Percentiles rank a stretch among this genome's conserved stretches.
Evolutionary conservation across 2,329 filamentous ascomycete genomes (phyloP).

Genomic region (Shiraia sp.): DNA sequence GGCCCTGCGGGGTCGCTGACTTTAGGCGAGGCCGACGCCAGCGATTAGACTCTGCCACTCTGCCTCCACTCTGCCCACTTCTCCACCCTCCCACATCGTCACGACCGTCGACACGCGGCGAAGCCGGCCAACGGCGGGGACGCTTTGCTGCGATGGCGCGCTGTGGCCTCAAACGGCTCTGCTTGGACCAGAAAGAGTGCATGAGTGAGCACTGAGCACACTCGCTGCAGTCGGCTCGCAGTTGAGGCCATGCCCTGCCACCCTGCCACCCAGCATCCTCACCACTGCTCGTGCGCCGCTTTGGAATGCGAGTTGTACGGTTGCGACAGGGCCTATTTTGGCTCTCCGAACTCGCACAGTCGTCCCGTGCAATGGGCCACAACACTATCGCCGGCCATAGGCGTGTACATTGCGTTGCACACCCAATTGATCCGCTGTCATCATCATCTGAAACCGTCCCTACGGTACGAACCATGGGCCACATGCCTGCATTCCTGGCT

Average conservation of each 20-base stretch:
- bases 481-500: slow-evolving; percentile 10
- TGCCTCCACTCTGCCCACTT: too few species aligned
- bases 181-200: slow-evolving; percentile 3
- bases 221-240: too few species aligned
- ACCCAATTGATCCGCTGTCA: slow-evolving; percentile 13
- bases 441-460: slow-evolving; percentile 18
- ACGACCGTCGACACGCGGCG: slow-evolving; percentile 14
- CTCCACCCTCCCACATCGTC: slow-evolving; percentile 7
- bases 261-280: not conserved
- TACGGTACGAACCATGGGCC: slow-evolving; percentile 15
- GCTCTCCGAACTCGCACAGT: slow-evolving; percentile 14
- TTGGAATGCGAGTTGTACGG: slow-evolving; percentile 8
- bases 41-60: slow-evolving; percentile 10
- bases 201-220: not conserved
- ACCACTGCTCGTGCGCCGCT: not conserved
- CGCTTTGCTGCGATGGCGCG: slow-evolving; percentile 3
- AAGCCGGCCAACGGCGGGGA: slow-evolving; percentile 25
- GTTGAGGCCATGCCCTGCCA: not conserved
- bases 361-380: slow-evolving; percentile 20
- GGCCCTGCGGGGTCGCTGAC: slow-evolving; percentile 17
- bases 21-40: slow-evolving; percentile 34
- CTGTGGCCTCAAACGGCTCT: slow-evolving; percentile 5
- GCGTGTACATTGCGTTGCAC: slow-evolving; percentile 15
- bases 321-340: not conserved
- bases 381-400: slow-evolving; percentile 26